These are phyloP conservation scores for Eucommia ulmoides DNA, from an alignment of 257 asterid genomes.

Conservation along the genomic window DNA sequence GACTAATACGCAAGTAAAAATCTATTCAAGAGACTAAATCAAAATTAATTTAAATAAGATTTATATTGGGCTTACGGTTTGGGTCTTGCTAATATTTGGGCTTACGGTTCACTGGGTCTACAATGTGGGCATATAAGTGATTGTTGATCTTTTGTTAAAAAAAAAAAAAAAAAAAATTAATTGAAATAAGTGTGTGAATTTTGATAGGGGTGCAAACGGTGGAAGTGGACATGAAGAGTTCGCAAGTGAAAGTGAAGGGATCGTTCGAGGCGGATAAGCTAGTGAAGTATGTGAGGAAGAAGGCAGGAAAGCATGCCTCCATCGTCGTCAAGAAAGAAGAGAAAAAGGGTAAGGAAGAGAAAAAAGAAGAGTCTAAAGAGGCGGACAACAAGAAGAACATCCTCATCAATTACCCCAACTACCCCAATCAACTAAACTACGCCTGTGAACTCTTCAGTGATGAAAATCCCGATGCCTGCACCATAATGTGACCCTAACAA, in stretches of 20 bases:
- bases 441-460: constrained; percentile 66
- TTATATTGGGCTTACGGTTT: neutral
- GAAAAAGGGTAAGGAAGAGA: constrained; percentile 1
- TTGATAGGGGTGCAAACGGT: constrained; percentile 62
- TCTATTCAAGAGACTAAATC: too few species aligned
- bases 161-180: too few species aligned
- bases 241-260: constrained; percentile 59
- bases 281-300: constrained; percentile 34
- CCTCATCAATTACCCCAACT: constrained; percentile 1
- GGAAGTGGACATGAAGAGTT: constrained; percentile 35
- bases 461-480: constrained; percentile 72
- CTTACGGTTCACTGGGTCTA: too few species aligned
- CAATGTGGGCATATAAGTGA: neutral
- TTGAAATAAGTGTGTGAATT: neutral
- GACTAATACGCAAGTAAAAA: too few species aligned
- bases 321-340: constrained; percentile 16
- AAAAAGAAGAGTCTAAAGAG: neutral
- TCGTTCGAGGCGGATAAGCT: constrained; percentile 41
- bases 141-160: neutral
- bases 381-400: neutral
- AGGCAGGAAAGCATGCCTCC: constrained; percentile 39
- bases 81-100: neutral
- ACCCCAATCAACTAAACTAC: constrained; percentile 18
- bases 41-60: neutral
- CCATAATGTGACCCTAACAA: constrained; percentile 35